Conservation (phyloP, 1,284 basidiomycete genomes). For the Cystobasidium slooffiae region DNA sequence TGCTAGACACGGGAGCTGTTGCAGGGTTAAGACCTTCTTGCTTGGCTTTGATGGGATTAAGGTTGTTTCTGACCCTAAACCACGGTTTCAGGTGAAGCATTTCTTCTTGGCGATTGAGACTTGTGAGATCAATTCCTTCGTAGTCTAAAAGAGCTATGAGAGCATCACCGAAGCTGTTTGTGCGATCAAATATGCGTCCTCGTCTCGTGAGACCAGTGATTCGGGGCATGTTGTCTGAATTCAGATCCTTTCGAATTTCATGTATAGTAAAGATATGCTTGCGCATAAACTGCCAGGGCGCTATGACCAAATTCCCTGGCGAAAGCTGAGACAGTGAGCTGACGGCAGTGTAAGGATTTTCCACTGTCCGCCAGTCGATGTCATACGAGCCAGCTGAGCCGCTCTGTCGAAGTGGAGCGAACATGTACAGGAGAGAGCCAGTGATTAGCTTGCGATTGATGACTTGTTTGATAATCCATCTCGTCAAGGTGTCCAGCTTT, state of each 20-base stretch:
- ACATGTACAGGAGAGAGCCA: slow-evolving; percentile 37
- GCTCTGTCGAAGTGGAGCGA: slow-evolving; percentile 38
- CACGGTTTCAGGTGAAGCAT: slow-evolving; percentile 43
- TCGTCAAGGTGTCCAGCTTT: slow-evolving; percentile 45
- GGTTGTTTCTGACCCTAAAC: slow-evolving; percentile 40
- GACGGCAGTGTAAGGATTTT: slow-evolving; percentile 30
- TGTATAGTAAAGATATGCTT: slow-evolving; percentile 42
- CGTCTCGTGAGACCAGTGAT: slow-evolving; percentile 40
- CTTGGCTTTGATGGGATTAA: slow-evolving; percentile 39
- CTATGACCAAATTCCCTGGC: slow-evolving; percentile 37
- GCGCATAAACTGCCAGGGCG: slow-evolving; percentile 42
- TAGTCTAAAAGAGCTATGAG: slow-evolving; percentile 37
- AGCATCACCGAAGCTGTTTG: slow-evolving; percentile 30
- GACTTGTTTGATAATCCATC: slow-evolving; percentile 29
- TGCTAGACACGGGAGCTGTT: neutral
- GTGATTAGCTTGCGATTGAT: slow-evolving; percentile 44
- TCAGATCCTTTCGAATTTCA: slow-evolving; percentile 38
- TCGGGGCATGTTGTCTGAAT: slow-evolving; percentile 35
- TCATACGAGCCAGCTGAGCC: neutral
- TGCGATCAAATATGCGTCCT: slow-evolving; percentile 37
- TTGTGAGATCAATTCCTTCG: slow-evolving; percentile 26
- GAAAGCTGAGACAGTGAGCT: slow-evolving; percentile 8
- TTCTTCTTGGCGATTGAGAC: slow-evolving; percentile 22
- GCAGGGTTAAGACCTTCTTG: neutral
- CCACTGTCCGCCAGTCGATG: slow-evolving; percentile 45